Evolutionary conservation across 2,329 filamentous ascomycete genomes (phyloP).

Genomic region (Albophoma yamanashiensis): DNA sequence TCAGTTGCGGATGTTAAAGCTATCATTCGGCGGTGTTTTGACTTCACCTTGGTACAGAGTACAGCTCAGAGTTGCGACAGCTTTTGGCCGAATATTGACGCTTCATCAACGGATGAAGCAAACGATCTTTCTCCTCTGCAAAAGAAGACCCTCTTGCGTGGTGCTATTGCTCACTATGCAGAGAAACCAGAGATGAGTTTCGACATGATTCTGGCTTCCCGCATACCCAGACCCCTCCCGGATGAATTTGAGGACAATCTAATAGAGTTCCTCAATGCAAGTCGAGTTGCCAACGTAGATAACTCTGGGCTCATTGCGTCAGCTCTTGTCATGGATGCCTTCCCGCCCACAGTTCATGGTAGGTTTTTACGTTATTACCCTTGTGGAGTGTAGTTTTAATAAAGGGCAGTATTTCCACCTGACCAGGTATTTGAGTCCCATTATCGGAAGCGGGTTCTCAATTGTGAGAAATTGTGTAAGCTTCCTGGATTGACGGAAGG

Average conservation of each 20-base stretch:
- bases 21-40: not conserved
- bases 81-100: not conserved
- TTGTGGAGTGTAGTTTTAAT: not conserved
- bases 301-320: not conserved
- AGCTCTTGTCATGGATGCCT: slow-evolving; percentile 1
- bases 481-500: not conserved
- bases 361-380: not conserved
- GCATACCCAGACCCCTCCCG: not conserved
- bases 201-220: not conserved
- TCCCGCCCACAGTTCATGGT: not conserved
- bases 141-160: not conserved
- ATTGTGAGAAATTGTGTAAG: not conserved
- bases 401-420: not conserved
- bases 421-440: not conserved
- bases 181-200: not conserved
- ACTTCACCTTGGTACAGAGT: not conserved
- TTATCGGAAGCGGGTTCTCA: not conserved
- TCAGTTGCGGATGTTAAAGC: not conserved
- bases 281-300: not conserved
- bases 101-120: not conserved
- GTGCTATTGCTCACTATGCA: not conserved
- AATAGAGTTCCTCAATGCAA: not conserved
- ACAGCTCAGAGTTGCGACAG: not conserved
- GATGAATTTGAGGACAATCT: not conserved
- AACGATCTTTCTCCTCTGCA: not conserved